phyloP scores from a whole-genome alignment of 1,139 yeast species.

The Pichia sp. region DNA sequence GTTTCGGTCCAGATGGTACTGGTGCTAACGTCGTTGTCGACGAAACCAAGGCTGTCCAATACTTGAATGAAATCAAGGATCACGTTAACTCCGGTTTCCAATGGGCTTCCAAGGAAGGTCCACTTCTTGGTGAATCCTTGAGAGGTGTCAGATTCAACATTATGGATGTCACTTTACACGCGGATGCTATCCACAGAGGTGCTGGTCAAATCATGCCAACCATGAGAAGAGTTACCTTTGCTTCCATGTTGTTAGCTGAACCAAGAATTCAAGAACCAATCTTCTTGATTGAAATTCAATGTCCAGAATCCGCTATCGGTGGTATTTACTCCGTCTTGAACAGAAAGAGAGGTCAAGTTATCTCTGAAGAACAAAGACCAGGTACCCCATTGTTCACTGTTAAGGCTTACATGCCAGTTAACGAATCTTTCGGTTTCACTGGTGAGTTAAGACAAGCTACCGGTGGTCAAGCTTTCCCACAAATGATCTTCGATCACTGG shows the following conservation, averaged over 20 bases:
- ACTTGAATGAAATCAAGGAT: conserved; percentile 98
- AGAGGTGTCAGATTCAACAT: conserved; percentile 97
- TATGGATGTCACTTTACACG: conserved; percentile 98
- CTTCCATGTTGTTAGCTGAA: conserved; percentile 95
- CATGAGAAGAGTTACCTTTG: conserved; percentile 99
- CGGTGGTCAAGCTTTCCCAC: conserved; percentile 99
- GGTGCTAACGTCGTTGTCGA: conserved; percentile 99
- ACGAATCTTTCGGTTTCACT: conserved; percentile 99
- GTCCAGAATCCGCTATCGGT: conserved; percentile 99
- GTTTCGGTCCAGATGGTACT: conserved; percentile 99
- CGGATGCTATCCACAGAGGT: conserved; percentile 99
- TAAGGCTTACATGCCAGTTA: conserved; percentile 99
- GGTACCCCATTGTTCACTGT: conserved; percentile 99
- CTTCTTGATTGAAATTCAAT: conserved; percentile 98
- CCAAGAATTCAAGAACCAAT: conserved; percentile 99
- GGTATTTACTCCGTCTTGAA: conserved; percentile 99
- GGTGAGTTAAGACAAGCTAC: conserved; percentile 99
- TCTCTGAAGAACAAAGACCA: conserved; percentile 99
- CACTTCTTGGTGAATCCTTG: conserved; percentile 92
- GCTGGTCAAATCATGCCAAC: conserved; percentile 99
- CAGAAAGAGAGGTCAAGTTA: conserved; percentile 99
- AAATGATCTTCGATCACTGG: conserved; percentile 99
- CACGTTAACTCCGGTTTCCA: conserved; percentile 99
- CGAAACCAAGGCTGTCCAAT: conserved; percentile 99
- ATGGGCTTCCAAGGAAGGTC: conserved; percentile 99